These are phyloP conservation scores for Pestalotiopsis sp. DNA, from an alignment of 2,329 filamentous ascomycete species.

Conservation along the genomic window DNA sequence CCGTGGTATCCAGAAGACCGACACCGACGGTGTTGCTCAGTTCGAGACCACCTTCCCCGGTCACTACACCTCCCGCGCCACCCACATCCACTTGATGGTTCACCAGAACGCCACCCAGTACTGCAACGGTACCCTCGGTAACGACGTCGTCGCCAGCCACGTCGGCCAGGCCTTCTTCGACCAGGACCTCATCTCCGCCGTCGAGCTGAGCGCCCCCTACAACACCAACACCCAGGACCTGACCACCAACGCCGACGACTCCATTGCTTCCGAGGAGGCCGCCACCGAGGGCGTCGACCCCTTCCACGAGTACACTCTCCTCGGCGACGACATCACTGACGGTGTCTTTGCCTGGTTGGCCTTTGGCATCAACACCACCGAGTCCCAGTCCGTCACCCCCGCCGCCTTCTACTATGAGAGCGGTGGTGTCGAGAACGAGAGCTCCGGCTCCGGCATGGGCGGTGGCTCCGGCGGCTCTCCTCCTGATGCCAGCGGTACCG, in stretches of 20 bases:
- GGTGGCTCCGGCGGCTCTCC: neutral
- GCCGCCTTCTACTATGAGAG: conserved; percentile 24
- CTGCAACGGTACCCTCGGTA: conserved; percentile 50
- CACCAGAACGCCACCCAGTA: conserved; percentile 41
- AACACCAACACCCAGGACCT: conserved; percentile 10
- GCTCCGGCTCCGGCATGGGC: conserved; percentile 6
- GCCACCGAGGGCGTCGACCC: conserved; percentile 9
- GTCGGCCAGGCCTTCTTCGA: conserved; percentile 70
- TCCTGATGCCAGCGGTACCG: conserved; percentile 5
- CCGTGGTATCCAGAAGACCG: conserved; percentile 44
- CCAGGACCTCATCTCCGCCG: conserved; percentile 52
- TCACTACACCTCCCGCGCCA: conserved; percentile 47
- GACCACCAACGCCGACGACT: conserved; percentile 6
- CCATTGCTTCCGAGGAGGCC: conserved; percentile 6
- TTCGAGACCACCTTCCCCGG: conserved; percentile 47
- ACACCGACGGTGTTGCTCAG: conserved; percentile 42
- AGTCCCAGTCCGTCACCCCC: conserved; percentile 14
- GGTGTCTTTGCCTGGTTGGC: conserved; percentile 12
- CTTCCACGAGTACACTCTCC: conserved; percentile 3
- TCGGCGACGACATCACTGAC: conserved; percentile 7
- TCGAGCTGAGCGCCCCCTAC: conserved; percentile 8
- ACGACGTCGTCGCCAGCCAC: conserved; percentile 53
- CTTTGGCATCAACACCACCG: conserved; percentile 19
- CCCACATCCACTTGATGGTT: conserved; percentile 52
- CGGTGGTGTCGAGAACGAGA: conserved; percentile 20